These are phyloP conservation scores for Colletotrichum zoysiae DNA, from an alignment of 2,329 filamentous ascomycete genomes.

Conservation along the genomic window DNA sequence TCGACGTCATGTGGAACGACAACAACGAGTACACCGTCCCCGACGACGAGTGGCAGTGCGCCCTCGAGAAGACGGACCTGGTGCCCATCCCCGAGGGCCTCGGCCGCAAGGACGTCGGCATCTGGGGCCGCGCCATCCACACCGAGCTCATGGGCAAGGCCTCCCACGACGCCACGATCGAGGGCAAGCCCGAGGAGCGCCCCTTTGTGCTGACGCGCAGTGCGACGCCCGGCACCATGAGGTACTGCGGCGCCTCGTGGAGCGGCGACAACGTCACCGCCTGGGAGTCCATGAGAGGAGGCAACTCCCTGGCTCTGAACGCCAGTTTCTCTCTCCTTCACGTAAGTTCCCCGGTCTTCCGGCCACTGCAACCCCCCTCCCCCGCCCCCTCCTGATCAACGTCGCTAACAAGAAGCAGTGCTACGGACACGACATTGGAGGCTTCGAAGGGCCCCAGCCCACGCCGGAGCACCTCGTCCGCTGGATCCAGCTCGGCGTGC, in stretches of 20 bases:
- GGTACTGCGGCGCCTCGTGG: constrained; percentile 79
- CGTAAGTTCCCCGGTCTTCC: constrained; percentile 47
- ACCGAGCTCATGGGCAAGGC: constrained; percentile 79
- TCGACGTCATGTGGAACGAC: constrained; percentile 84
- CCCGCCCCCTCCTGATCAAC: no score
- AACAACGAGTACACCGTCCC: constrained; percentile 81
- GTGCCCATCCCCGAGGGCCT: constrained; percentile 51
- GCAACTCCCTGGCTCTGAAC: constrained; percentile 76
- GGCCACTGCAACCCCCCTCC: not conserved
- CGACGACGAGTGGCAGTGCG: constrained; percentile 74
- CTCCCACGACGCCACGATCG: constrained; percentile 75
- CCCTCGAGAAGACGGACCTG: constrained; percentile 60
- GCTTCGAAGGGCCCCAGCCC: constrained; percentile 80
- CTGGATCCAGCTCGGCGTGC: constrained; percentile 79
- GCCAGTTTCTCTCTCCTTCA: constrained; percentile 77
- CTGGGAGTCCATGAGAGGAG: constrained; percentile 79
- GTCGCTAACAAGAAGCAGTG: constrained; percentile 54
- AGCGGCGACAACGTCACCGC: constrained; percentile 81
- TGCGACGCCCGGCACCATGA: constrained; percentile 77
- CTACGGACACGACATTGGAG: constrained; percentile 81
- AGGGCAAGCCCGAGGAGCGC: constrained; percentile 68
- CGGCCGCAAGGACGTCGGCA: constrained; percentile 65
- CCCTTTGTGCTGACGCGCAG: constrained; percentile 79
- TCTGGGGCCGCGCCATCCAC: constrained; percentile 78
- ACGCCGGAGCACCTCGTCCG: constrained; percentile 77